Evolutionary conservation across 495 filamentous ascomycete genomes (phyloP).

Genomic region (Tuber aestivum): DNA sequence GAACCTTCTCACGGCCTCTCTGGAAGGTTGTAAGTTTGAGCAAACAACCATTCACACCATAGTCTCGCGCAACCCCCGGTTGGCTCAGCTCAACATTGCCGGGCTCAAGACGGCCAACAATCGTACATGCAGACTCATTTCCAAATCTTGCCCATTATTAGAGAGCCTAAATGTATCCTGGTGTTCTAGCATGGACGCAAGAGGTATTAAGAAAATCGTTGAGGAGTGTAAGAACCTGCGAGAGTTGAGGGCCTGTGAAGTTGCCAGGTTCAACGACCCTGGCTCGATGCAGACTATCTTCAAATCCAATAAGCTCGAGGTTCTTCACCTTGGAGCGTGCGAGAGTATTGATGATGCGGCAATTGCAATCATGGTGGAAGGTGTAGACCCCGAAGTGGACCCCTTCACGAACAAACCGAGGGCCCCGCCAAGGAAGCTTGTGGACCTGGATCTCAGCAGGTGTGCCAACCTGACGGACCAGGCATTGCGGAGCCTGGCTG

Average conservation of each 20-base stretch:
- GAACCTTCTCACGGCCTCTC: slow-evolving; percentile 78
- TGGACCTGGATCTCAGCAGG: slow-evolving; percentile 76
- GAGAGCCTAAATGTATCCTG: slow-evolving; percentile 83
- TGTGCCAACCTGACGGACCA: slow-evolving; percentile 66
- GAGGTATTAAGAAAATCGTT: slow-evolving; percentile 68
- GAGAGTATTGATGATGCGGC: slow-evolving; percentile 66
- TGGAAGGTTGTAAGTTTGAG: slow-evolving; percentile 79
- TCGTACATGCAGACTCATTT: slow-evolving; percentile 78
- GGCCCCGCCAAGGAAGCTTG: slow-evolving; percentile 71
- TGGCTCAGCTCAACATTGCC: slow-evolving; percentile 77
- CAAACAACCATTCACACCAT: slow-evolving; percentile 71
- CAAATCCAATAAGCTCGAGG: slow-evolving; percentile 70
- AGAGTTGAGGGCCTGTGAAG: slow-evolving; percentile 77
- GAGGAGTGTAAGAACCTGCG: slow-evolving; percentile 63
- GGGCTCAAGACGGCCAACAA: slow-evolving; percentile 76
- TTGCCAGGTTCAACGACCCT: slow-evolving; percentile 67
- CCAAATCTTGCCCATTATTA: slow-evolving; percentile 71
- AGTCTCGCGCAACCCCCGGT: slow-evolving; percentile 65
- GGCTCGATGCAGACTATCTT: slow-evolving; percentile 67
- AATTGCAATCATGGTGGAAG: slow-evolving; percentile 66
- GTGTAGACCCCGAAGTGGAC: slow-evolving; percentile 67
- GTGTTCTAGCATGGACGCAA: slow-evolving; percentile 79
- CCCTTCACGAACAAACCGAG: slow-evolving; percentile 66
- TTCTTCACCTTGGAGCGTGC: slow-evolving; percentile 71
- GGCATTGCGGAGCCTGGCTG: slow-evolving; percentile 60